Base-by-base conservation (phyloP, 495 filamentous ascomycete species). In the Evansstolkia leycettana region DNA sequence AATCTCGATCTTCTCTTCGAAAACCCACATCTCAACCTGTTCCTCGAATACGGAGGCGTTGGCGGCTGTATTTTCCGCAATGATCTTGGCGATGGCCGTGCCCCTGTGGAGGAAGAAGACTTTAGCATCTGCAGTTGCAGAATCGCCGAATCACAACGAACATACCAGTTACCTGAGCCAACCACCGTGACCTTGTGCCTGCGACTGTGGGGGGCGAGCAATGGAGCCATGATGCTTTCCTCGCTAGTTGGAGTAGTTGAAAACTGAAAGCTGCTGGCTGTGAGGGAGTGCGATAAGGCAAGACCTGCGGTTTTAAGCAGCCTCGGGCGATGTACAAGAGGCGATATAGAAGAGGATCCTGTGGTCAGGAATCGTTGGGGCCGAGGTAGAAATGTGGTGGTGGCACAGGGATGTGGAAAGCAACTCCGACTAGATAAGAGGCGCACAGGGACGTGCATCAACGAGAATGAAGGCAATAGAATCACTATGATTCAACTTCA, bases 21-120 rank as follows among this genome's bases (percentile, higher is more conserved):
- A 90, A 50, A 94, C 89, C 84, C 84, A 96, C 89, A 99, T 96
- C 60, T 89, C 83, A 26, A 99, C 87, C 36, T 86, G 73, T 46
- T 76, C 60, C 42, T 95, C 79, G 53, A 96, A 99, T 30, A 93
- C 43, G 18, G 83, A 73, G 0, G 76, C 65, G 57, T 95, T 70
- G 43, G 66, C 75, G 37, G 67, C 67, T 15, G 85, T 79, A 61
- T 93, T 96, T 62, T 99, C 87, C 39, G 90, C 87, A 33, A 94
- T 70, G 40, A 99, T 89, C 62, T 99, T 99, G 46, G 88, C 79
- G 53, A 99, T 95, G 28, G 90, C 87, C 27, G 84, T 89, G 44
- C 92, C 92, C 84, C 83, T 88, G 34, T 20, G 2, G 17, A 31
- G 40, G 31, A 34, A 29, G 14, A 29, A 29, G 14, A 29, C 10